phyloP scores from a whole-genome alignment of 2,329 filamentous ascomycete genomes.

The Penicillium sp. region DNA sequence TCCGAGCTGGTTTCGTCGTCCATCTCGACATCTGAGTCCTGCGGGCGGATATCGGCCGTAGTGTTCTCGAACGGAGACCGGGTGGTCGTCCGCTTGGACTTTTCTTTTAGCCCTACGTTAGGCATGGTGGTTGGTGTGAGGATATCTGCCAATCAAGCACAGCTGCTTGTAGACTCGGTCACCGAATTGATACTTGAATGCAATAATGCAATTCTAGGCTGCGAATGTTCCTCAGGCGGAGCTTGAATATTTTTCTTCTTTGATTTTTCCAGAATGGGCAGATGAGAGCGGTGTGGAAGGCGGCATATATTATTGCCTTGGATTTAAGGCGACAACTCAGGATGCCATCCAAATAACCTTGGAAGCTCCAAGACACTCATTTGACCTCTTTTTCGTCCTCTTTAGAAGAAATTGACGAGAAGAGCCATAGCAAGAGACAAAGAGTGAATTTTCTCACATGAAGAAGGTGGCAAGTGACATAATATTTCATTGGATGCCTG shows the following conservation, averaged over 20 bases:
- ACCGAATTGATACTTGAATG: not conserved
- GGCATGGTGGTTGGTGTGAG: slow-evolving; percentile 25
- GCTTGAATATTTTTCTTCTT: slow-evolving; percentile 37
- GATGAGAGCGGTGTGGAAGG: slow-evolving; percentile 29
- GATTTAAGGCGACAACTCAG: not conserved
- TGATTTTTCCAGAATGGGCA: slow-evolving; percentile 31
- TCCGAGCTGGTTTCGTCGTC: slow-evolving; percentile 26
- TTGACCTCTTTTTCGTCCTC: no score
- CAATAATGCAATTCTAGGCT: slow-evolving; percentile 7
- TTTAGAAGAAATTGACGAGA: not conserved
- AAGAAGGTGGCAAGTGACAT: not conserved
- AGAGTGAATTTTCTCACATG: not conserved
- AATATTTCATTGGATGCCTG: no score
- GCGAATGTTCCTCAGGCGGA: slow-evolving; percentile 18
- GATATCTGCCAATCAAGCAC: not conserved
- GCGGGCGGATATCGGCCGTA: slow-evolving; percentile 16
- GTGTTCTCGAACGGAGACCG: slow-evolving; percentile 27
- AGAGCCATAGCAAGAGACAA: not conserved
- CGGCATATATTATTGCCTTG: slow-evolving; percentile 22
- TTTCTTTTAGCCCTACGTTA: slow-evolving; percentile 31
- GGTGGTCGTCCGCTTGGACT: slow-evolving; percentile 28
- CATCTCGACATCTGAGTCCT: slow-evolving; percentile 29
- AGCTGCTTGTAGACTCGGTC: not conserved
- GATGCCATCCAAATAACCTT: no score
- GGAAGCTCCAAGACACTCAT: not conserved